Evolutionary conservation across 192 early-diverging fungal species (phyloP).

Genomic region (Geranomyces variabilis): DNA sequence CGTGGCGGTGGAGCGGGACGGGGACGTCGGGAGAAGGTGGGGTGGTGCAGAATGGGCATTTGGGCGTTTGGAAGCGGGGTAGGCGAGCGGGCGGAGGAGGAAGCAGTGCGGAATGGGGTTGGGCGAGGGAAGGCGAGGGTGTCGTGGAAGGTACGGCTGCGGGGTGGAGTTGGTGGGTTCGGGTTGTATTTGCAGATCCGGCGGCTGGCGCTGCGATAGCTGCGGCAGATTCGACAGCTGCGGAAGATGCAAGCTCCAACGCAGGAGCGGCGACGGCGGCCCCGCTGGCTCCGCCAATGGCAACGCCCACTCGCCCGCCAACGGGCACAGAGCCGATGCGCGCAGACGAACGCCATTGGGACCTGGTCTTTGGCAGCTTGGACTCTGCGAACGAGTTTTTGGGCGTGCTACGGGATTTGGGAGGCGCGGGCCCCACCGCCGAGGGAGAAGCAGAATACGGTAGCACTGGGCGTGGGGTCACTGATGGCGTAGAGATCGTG

Average conservation of each 20-base stretch:
- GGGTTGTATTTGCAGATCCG: slow-evolving; percentile 39
- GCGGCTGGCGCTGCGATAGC: background rate
- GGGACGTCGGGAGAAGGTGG: slow-evolving; percentile 31
- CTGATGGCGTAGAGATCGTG: slow-evolving; percentile 32
- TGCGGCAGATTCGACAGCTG: background rate
- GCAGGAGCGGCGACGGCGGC: background rate
- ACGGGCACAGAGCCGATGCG: slow-evolving; percentile 7
- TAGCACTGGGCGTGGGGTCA: too few species aligned
- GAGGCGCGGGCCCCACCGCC: slow-evolving; percentile 37
- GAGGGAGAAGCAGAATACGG: slow-evolving; percentile 19
- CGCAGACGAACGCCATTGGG: slow-evolving; percentile 47
- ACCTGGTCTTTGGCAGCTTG: slow-evolving; percentile 49
- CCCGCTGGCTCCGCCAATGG: slow-evolving; percentile 5
- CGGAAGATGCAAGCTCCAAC: background rate
- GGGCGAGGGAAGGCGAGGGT: background rate
- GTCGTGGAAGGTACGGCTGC: slow-evolving; percentile 34
- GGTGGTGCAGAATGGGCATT: slow-evolving; percentile 44
- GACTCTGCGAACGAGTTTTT: slow-evolving; percentile 54
- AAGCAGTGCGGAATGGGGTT: slow-evolving; percentile 13
- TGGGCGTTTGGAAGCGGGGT: slow-evolving; percentile 35
- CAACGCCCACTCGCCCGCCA: slow-evolving; percentile 22
- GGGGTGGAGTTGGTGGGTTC: slow-evolving; percentile 62
- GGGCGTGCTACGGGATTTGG: slow-evolving; percentile 34
- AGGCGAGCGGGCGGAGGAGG: slow-evolving; percentile 15
- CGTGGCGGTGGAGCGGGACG: slow-evolving; percentile 49